Evolutionary conservation across 164 flowering plant genomes (phyloP), one percentile per base, ranked within the genome.

Genomic region (Amborella trichopoda): DNA sequence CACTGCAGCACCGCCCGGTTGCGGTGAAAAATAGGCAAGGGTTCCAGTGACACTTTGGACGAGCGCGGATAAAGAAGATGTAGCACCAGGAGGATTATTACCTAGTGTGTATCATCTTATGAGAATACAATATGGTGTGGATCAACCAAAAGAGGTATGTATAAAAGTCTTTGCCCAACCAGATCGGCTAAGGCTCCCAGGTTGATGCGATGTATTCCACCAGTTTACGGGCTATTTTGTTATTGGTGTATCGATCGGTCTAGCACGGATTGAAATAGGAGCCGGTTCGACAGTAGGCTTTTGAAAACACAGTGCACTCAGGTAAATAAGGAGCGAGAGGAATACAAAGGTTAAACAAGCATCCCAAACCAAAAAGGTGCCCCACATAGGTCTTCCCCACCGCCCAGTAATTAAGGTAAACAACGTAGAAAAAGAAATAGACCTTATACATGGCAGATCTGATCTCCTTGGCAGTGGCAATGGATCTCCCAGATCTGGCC

Each of bases 121-220:
- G 34, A 30, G 34, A 30, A 30, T 30, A 30, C 34, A 30, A 13
- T 30, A 30, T 30, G 34, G 34, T 30, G 34, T 30, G 6, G 34
- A 30, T 30, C 34, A 30, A 30, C 6, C 13, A 13, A 13, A 30
- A 30, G 34, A 30, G 34, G 34, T 30, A 30, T 30, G 34, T 6
- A 30, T 30, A 30, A 30, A 30, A 30, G 34, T 30, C 6, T 30
- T 30, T 30, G 34, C 34, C 34, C 34, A 30, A 30, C n/a, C 42
- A 38, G 44, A 40, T 40, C 22, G 22, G 44, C 44, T 40, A 40
- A 40, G 19, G 44, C 44, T 19, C 44, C 20, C 20, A 40, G 44
- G 44, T 40, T 40, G 44, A 40, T 40, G 44, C 22, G 44, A 40
- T 40, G 27, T 43, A 43, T 43, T 43, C 27, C 47, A 43, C 27